phyloP scores from a whole-genome alignment of 2,329 filamentous ascomycete species.

The Chaetomium sp. region DNA sequence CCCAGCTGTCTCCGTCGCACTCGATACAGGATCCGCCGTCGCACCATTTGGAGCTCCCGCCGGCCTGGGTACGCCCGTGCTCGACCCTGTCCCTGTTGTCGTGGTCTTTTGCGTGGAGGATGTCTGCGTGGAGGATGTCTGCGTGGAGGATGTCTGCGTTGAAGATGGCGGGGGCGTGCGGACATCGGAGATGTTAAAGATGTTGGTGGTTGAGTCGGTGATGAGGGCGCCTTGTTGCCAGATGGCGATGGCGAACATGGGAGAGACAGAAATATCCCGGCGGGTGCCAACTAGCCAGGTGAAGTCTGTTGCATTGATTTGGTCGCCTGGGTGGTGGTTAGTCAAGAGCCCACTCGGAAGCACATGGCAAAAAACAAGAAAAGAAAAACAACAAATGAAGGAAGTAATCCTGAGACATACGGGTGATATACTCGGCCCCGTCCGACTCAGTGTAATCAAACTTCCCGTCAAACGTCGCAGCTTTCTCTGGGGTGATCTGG shows the following conservation, averaged over 20 bases:
- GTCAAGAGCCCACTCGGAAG: no score
- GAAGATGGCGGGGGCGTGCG: neutral
- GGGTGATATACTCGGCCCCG: constrained; percentile 3
- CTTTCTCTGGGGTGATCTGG: neutral
- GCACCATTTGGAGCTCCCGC: no score
- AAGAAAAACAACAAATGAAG: no score
- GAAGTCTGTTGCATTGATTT: neutral
- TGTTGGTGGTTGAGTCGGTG: constrained; percentile 6
- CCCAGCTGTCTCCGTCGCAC: no score
- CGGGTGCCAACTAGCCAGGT: constrained; percentile 1
- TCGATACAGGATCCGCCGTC: no score
- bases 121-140: neutral
- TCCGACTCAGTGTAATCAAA: neutral
- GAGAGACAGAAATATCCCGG: neutral
- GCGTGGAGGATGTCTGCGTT: neutral
- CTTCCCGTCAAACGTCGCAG: neutral
- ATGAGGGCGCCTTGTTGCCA: neutral
- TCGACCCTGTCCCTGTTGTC: neutral
- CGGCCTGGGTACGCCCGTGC: no score
- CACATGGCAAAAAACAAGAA: no score
- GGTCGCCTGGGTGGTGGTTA: neutral
- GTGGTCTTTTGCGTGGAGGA: neutral
- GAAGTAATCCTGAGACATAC: neutral
- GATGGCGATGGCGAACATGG: constrained; percentile 5
- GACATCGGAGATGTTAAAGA: constrained; percentile 3